Evolutionary conservation across 83 land plant species (phyloP).

Genomic region (Diphasiastrum complanatum): DNA sequence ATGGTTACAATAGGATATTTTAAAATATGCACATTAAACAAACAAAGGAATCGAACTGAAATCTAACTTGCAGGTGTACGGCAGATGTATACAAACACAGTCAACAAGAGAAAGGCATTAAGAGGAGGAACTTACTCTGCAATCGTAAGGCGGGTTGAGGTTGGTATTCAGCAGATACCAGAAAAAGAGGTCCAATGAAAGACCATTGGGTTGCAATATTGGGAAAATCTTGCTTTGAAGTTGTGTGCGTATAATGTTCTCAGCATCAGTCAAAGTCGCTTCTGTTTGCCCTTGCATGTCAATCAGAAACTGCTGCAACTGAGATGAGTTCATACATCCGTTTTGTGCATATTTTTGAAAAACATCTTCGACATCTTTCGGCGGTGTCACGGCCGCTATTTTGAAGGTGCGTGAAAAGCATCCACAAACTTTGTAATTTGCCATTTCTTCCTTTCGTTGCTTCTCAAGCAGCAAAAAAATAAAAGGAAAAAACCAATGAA

Average conservation of each 20-base stretch:
- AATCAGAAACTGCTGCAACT: not conserved
- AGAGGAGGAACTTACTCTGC: not conserved
- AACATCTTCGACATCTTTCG: no score
- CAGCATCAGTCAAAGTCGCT: not conserved
- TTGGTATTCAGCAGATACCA: not conserved
- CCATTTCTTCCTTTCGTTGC: no score
- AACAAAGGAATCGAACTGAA: not conserved
- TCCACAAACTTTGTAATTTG: no score
- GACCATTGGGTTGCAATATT: not conserved
- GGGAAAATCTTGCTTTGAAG: not conserved
- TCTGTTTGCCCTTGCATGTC: not conserved
- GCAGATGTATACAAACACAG: no score
- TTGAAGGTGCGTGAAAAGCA: no score
- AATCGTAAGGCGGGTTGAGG: not conserved
- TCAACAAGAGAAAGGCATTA: not conserved
- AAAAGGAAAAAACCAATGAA: no score
- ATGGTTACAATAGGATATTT: not conserved
- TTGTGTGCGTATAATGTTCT: not conserved
- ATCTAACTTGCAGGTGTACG: no score
- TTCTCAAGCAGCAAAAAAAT: no score
- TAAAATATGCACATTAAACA: not conserved
- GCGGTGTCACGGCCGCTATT: no score
- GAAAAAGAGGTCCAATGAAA: not conserved
- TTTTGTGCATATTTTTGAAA: no score
- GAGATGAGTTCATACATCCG: no score